phyloP scores from a whole-genome alignment of 371 early-diverging fungal genomes.

The Mucor racemosus region DNA sequence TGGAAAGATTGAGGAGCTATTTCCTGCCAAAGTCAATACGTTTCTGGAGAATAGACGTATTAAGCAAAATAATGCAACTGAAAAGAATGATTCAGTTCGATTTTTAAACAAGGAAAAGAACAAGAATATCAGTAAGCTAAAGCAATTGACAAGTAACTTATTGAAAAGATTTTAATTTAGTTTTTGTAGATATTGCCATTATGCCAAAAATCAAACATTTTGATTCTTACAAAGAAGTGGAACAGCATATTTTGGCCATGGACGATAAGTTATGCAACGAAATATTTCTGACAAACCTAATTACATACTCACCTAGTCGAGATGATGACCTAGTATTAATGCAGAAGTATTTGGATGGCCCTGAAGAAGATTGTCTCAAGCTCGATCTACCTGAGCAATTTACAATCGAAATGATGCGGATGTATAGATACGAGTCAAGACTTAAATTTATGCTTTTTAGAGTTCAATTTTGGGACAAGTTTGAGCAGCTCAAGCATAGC shows the following conservation, averaged over 20 bases:
- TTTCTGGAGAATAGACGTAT: constrained; percentile 40
- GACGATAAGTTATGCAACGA: constrained; percentile 47
- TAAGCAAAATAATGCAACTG: constrained; percentile 8
- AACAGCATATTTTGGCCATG: constrained; percentile 30
- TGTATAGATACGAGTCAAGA: constrained; percentile 55
- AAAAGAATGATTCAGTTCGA: constrained; percentile 31
- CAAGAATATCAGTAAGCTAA: constrained; percentile 42
- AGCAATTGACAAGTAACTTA: neutral
- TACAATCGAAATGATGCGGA: constrained; percentile 52
- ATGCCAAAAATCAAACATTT: constrained; percentile 31
- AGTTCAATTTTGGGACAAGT: constrained; percentile 53
- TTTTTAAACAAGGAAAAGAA: constrained; percentile 48
- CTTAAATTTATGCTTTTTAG: constrained; percentile 56
- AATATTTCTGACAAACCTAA: constrained; percentile 40
- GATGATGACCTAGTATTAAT: constrained; percentile 42
- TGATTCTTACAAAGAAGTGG: constrained; percentile 26
- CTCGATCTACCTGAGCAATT: constrained; percentile 62
- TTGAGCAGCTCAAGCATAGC: constrained; percentile 47
- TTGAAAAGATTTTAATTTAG: neutral
- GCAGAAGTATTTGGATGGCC: constrained; percentile 45
- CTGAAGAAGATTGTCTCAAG: constrained; percentile 42
- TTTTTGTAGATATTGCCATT: constrained; percentile 32
- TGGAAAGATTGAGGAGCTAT: constrained; percentile 41
- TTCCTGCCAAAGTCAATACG: constrained; percentile 48
- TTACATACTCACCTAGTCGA: constrained; percentile 34